Conservation (phyloP, 257 asterid species). For the Solanum acaule region DNA sequence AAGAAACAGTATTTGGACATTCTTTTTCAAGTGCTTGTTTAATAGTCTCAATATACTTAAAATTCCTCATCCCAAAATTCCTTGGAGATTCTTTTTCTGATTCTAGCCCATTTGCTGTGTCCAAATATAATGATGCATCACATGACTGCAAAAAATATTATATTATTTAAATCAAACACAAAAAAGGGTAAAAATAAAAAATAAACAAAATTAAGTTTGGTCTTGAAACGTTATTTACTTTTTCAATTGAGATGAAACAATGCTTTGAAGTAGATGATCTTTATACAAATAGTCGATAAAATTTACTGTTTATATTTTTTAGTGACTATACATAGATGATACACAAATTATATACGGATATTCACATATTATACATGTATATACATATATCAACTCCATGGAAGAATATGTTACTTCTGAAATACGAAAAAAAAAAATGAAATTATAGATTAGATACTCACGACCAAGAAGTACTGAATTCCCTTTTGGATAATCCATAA, state of each 20-base stretch:
- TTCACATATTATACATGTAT: neutral
- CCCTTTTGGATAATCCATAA: neutral
- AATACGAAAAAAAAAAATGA: neutral
- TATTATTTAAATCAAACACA: neutral
- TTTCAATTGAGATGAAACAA: neutral
- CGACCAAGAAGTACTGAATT: neutral
- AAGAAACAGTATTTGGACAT: constrained; percentile 67
- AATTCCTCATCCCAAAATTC: constrained; percentile 71
- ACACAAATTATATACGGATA: neutral
- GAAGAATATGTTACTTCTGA: neutral
- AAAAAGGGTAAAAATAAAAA: neutral
- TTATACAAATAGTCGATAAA: neutral
- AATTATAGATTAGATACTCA: neutral
- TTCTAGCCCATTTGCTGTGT: constrained; percentile 21
- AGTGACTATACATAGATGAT: neutral
- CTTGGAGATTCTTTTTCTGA: constrained; percentile 52
- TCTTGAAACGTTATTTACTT: neutral
- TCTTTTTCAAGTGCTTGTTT: constrained; percentile 52
- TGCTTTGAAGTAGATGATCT: neutral
- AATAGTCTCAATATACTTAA: constrained; percentile 48
- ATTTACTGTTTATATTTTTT: neutral
- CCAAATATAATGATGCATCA: constrained; percentile 74
- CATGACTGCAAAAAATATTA: constrained; percentile 38
- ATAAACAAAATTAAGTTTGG: neutral
- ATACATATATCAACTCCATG: neutral